These are phyloP conservation scores for Podaxis sp. DNA, from an alignment of 768 basidiomycete species.

Conservation along the genomic window DNA sequence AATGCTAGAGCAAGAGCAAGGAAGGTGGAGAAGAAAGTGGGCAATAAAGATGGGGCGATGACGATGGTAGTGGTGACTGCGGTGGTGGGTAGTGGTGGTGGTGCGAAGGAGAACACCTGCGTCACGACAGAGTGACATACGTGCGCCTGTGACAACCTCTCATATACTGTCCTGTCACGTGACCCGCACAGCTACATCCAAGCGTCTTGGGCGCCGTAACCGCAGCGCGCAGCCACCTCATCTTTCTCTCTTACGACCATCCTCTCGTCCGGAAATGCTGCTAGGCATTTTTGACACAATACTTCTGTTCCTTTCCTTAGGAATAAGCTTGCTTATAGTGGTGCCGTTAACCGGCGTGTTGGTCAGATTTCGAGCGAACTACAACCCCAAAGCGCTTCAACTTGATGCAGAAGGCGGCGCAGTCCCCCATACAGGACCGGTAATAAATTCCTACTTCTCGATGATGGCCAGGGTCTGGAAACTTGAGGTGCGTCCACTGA, in stretches of 20 bases:
- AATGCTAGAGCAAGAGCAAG: too few relatives aligned
- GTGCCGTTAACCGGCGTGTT: conserved; percentile 69
- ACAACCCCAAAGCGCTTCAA: conserved; percentile 82
- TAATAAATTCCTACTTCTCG: conserved; percentile 71
- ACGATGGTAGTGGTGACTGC: too few relatives aligned
- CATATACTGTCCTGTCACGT: neutral
- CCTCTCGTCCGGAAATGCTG: conserved; percentile 21
- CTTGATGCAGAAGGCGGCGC: conserved; percentile 75
- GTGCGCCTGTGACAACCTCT: neutral
- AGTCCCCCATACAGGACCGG: conserved; percentile 75
- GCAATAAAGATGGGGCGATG: too few relatives aligned
- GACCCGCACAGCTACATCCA: neutral
- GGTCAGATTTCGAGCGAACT: conserved; percentile 80
- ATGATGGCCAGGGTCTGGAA: conserved; percentile 72
- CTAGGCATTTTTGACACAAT: conserved; percentile 36
- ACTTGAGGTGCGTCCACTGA: conserved; percentile 57
- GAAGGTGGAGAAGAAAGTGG: too few relatives aligned
- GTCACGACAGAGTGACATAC: neutral
- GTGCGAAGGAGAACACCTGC: neutral
- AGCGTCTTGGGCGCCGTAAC: conserved; percentile 3
- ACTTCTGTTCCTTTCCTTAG: conserved; percentile 45
- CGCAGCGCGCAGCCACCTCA: conserved; percentile 1
- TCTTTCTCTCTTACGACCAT: conserved; percentile 18
- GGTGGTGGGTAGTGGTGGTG: neutral
- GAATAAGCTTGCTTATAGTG: conserved; percentile 53